phyloP scores from a whole-genome alignment of 1,139 yeast species.

The Hyphopichia khmerensis region DNA sequence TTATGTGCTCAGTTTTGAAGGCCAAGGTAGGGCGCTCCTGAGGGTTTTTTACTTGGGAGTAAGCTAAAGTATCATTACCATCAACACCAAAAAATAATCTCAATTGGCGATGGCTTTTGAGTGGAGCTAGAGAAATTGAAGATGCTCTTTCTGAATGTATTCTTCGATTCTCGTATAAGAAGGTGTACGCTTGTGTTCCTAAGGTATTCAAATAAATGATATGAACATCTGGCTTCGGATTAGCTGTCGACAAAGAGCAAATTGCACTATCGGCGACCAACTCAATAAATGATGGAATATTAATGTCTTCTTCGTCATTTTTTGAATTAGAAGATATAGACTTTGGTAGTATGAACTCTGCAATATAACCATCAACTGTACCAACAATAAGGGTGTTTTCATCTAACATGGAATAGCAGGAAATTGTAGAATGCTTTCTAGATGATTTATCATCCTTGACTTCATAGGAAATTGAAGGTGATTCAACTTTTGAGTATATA shows the following conservation, averaged over 20 bases:
- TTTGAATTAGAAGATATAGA: not conserved
- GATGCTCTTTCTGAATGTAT: constrained; percentile 20
- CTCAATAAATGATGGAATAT: constrained; percentile 48
- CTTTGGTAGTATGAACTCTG: constrained; percentile 53
- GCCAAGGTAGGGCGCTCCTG: constrained; percentile 34
- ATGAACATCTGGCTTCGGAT: constrained; percentile 23
- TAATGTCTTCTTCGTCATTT: constrained; percentile 11
- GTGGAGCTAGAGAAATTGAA: constrained; percentile 23
- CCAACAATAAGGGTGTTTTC: constrained; percentile 57
- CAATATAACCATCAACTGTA: constrained; percentile 61
- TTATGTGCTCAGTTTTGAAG: constrained; percentile 31
- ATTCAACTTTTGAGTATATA: not conserved
- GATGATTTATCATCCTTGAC: constrained; percentile 13
- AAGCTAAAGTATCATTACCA: constrained; percentile 29
- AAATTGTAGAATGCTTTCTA: constrained; percentile 28
- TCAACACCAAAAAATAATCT: constrained; percentile 25
- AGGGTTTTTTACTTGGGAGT: constrained; percentile 30
- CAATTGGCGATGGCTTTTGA: constrained; percentile 23
- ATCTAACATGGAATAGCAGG: constrained; percentile 57
- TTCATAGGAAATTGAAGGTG: constrained; percentile 27
- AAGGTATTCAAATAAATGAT: constrained; percentile 46
- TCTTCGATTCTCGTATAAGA: constrained; percentile 44
- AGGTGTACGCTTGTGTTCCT: constrained; percentile 42
- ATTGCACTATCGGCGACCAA: constrained; percentile 54
- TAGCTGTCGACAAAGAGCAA: constrained; percentile 39